Evolutionary conservation across 352 stramenopile species (phyloP).

Genomic region (Globisporangium emineosum): DNA sequence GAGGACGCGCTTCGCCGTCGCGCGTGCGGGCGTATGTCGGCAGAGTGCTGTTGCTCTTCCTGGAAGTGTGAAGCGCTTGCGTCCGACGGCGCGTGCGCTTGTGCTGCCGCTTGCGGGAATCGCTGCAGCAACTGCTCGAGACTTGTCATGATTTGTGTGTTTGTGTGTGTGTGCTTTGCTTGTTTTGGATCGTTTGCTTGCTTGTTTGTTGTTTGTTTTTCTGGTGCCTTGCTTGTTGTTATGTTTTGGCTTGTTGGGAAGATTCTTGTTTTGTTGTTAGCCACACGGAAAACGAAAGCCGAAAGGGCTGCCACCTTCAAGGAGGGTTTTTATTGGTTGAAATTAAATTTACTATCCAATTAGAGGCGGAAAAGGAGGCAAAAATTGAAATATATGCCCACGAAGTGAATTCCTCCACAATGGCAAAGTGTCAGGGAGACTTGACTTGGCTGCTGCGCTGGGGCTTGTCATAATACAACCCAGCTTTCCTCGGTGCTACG

Average conservation of each 20-base stretch:
- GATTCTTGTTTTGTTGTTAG: slow-evolving; percentile 3
- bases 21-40: not conserved
- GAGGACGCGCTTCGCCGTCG: slow-evolving; percentile 8
- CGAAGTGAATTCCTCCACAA: too few relatives aligned
- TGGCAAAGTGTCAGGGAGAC: too few relatives aligned
- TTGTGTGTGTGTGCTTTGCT: not conserved
- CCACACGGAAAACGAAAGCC: not conserved
- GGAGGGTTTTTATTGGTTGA: not conserved
- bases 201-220: not conserved
- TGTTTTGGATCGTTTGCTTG: not conserved
- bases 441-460: too few relatives aligned
- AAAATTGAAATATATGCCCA: too few relatives aligned
- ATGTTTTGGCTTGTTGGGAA: slow-evolving; percentile 3
- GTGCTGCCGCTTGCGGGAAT: slow-evolving; percentile 5
- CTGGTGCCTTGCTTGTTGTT: not conserved
- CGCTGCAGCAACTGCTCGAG: slow-evolving; percentile 14
- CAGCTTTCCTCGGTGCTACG: too few relatives aligned
- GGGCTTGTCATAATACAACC: too few relatives aligned
- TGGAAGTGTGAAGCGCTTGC: not conserved
- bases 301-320: slow-evolving; percentile 4
- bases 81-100: not conserved
- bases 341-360: not conserved
- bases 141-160: slow-evolving; percentile 9
- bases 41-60: not conserved
- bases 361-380: too few relatives aligned